phyloP scores from a whole-genome alignment of 2,329 filamentous ascomycete species.

The Hypomyces rosellus region DNA sequence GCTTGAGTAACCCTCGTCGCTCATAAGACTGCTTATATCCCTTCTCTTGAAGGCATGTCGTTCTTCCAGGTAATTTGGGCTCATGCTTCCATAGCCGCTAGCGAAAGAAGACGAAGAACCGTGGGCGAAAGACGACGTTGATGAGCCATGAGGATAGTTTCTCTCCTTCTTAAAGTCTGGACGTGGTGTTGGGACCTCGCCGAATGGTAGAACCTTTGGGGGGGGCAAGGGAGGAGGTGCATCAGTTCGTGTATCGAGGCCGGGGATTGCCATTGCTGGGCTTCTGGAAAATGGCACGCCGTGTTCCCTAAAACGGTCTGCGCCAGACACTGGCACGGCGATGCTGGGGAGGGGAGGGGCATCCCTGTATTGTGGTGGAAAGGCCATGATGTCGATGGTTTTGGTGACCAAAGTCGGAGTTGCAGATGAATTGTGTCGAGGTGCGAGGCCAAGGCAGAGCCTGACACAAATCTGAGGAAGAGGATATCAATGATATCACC shows the following conservation, averaged over 20 bases:
- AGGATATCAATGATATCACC: conserved; percentile 4
- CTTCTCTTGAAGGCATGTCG: conserved; percentile 27
- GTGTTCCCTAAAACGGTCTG: conserved; percentile 22
- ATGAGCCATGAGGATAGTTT: conserved; percentile 21
- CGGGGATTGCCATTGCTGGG: conserved; percentile 38
- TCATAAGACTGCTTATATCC: conserved; percentile 23
- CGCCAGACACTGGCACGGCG: conserved; percentile 25
- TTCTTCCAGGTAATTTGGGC: conserved; percentile 29
- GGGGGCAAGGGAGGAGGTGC: conserved; percentile 42
- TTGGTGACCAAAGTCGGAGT: not conserved
- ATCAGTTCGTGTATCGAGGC: conserved; percentile 25
- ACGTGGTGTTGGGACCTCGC: conserved; percentile 24
- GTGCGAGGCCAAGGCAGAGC: conserved; percentile 6
- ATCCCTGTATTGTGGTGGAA: conserved; percentile 31
- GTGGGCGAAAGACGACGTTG: not conserved
- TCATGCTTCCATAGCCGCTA: conserved; percentile 37
- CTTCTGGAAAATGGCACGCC: conserved; percentile 28
- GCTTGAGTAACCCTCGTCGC: conserved; percentile 40
- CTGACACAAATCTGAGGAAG: conserved; percentile 1
- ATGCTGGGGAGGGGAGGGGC: conserved; percentile 31
- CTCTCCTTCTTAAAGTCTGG: conserved; percentile 26
- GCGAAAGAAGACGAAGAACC: conserved; percentile 19
- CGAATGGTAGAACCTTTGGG: conserved; percentile 32
- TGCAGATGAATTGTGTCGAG: not conserved
- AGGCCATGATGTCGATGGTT: conserved; percentile 26